A percentile compares a stretch with the other conserved stretches of the same genome.
Evolutionary conservation across 2,329 filamentous ascomycete genomes (phyloP).

Genomic region (Alternaria postmessia): DNA sequence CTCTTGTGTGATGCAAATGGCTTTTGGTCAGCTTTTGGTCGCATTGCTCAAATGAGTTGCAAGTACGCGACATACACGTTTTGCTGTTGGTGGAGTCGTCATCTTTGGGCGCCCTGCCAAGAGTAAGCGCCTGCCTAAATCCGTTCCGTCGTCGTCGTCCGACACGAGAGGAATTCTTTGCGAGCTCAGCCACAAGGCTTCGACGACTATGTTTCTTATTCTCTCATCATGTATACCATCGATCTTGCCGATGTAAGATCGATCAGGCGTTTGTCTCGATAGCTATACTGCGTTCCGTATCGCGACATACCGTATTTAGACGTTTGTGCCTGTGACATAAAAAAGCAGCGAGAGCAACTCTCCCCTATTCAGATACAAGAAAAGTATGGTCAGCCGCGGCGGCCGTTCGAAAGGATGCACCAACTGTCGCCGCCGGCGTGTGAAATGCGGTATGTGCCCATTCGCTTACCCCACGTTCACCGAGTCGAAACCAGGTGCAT

Average conservation of each 20-base stretch:
- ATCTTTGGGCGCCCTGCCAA: constrained; percentile 1
- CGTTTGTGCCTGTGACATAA: neutral
- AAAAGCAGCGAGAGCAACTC: neutral
- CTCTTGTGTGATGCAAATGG: neutral
- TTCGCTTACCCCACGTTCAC: neutral
- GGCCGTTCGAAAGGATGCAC: constrained; percentile 41
- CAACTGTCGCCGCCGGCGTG: constrained; percentile 36
- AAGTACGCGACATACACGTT: neutral
- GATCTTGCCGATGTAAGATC: neutral
- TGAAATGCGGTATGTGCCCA: constrained; percentile 39
- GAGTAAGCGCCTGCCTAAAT: neutral
- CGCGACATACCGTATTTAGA: neutral
- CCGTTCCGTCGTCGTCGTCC: neutral
- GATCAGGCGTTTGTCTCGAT: neutral
- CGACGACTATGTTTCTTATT: neutral
- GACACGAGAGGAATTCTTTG: neutral
- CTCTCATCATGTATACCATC: neutral
- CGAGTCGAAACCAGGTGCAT: neutral
- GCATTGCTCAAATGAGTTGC: neutral
- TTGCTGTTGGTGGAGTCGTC: neutral
- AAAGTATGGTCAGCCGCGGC: constrained; percentile 37
- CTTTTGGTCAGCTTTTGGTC: neutral
- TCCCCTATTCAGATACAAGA: neutral
- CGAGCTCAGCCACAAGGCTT: constrained; percentile 4
- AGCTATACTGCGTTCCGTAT: neutral